Percentiles rank a stretch among this genome's conserved stretches.
Evolutionary conservation across 306 rosid genomes (phyloP).

Genomic region (Rosa multiflora): DNA sequence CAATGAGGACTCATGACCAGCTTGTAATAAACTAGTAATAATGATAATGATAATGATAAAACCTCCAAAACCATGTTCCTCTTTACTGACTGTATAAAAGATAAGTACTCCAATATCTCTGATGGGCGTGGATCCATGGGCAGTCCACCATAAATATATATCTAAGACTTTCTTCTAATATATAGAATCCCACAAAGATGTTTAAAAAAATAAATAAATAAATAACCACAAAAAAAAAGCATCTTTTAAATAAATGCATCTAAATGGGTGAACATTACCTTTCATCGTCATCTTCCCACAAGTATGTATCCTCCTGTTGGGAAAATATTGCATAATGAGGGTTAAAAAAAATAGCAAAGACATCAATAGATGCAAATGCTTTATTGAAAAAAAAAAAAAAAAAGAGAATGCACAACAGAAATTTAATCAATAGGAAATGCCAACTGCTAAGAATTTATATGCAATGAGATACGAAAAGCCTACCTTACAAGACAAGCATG

Average conservation of each 20-base stretch:
- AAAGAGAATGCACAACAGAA: background rate
- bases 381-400: background rate
- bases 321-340: constrained; percentile 25
- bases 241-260: constrained; percentile 8
- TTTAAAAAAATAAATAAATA: no score
- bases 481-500: background rate
- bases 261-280: constrained; percentile 44
- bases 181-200: background rate
- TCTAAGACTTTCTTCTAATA: background rate
- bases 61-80: background rate
- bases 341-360: constrained; percentile 16
- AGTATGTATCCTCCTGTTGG: constrained; percentile 85
- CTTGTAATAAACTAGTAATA: background rate
- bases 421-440: background rate
- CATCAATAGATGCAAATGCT: constrained; percentile 2
- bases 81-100: background rate
- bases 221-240: background rate
- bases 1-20: background rate
- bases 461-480: background rate
- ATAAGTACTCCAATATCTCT: background rate
- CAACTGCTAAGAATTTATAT: background rate
- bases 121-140: background rate
- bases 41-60: background rate
- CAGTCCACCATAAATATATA: background rate
- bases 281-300: constrained; percentile 98